Percentiles rank a stretch among this genome's conserved stretches.
phyloP scores from a whole-genome alignment of 2,329 filamentous ascomycete genomes.

The Alternaria hordeiaustralica region DNA sequence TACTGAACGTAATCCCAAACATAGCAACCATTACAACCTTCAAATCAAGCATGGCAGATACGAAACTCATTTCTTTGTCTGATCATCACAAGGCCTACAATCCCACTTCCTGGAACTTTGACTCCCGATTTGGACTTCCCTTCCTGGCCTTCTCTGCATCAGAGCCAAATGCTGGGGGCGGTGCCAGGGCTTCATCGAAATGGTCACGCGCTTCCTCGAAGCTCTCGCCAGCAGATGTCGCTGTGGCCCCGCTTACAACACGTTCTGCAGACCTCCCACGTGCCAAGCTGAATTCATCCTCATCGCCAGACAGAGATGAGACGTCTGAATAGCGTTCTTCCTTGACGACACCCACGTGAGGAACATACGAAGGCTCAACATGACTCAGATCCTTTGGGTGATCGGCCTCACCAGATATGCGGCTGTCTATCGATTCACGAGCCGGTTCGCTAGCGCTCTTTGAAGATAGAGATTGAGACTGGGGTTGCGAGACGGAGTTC shows the following conservation, averaged over 20 bases:
- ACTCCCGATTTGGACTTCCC: conserved; percentile 42
- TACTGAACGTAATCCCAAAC: background rate
- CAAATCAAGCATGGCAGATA: background rate
- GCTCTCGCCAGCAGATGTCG: conserved; percentile 51
- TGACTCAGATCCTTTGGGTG: conserved; percentile 21
- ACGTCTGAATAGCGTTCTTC: conserved; percentile 37
- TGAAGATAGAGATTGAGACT: conserved; percentile 18
- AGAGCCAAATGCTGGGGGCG: conserved; percentile 49
- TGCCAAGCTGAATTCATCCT: conserved; percentile 3
- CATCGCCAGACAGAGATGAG: conserved; percentile 43
- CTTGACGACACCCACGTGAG: conserved; percentile 15
- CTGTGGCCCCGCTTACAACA: conserved; percentile 39
- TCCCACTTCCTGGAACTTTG: conserved; percentile 44
- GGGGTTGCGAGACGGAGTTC: conserved; percentile 28
- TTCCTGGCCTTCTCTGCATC: conserved; percentile 31
- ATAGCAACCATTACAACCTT: background rate
- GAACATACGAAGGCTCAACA: conserved; percentile 20
- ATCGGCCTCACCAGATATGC: conserved; percentile 5
- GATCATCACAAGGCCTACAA: conserved; percentile 16
- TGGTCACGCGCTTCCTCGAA: conserved; percentile 61
- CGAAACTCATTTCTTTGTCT: background rate
- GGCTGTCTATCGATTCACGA: conserved; percentile 12
- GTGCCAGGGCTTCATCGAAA: conserved; percentile 55
- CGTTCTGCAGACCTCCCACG: conserved; percentile 34
- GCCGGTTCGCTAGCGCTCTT: conserved; percentile 3